Percentiles rank a stretch among this genome's conserved stretches.
Evolutionary conservation across 306 rosid species (phyloP).

Genomic region (Geum urbanum): DNA sequence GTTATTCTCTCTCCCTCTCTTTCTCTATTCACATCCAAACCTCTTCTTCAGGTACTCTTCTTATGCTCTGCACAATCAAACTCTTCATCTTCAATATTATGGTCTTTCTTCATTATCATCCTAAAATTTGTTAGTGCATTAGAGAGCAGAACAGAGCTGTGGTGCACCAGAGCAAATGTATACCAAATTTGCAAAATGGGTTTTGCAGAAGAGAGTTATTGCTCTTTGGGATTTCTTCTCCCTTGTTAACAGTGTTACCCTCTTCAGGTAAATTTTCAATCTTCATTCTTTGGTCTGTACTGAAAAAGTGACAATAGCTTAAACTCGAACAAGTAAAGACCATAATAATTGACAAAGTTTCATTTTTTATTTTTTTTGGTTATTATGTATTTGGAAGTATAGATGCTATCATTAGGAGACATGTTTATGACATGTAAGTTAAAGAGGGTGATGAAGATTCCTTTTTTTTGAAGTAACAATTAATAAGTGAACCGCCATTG

Average conservation of each 20-base stretch:
- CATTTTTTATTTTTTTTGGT: neutral
- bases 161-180: constrained; percentile 30
- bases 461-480: neutral
- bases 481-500: constrained; percentile 18
- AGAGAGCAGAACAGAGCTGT: constrained; percentile 33
- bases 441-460: neutral
- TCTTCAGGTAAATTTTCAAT: constrained; percentile 39
- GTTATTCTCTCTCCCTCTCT: constrained; percentile 45
- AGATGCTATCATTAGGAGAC: neutral
- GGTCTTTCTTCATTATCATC: neutral
- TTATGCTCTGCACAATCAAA: neutral
- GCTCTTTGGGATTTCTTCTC: constrained; percentile 54
- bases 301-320: neutral
- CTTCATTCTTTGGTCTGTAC: constrained; percentile 1
- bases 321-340: too few species aligned
- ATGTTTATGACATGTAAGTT: neutral
- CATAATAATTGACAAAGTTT: neutral
- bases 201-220: constrained; percentile 59
- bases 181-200: constrained; percentile 43
- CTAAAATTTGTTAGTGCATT: neutral
- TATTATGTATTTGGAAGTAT: neutral
- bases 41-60: constrained; percentile 44
- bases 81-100: neutral
- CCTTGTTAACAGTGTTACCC: constrained; percentile 39
- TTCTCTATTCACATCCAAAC: constrained; percentile 39